Conservation (phyloP, 169 alveolate genomes). For the Cyclospora cayetanensis region DNA sequence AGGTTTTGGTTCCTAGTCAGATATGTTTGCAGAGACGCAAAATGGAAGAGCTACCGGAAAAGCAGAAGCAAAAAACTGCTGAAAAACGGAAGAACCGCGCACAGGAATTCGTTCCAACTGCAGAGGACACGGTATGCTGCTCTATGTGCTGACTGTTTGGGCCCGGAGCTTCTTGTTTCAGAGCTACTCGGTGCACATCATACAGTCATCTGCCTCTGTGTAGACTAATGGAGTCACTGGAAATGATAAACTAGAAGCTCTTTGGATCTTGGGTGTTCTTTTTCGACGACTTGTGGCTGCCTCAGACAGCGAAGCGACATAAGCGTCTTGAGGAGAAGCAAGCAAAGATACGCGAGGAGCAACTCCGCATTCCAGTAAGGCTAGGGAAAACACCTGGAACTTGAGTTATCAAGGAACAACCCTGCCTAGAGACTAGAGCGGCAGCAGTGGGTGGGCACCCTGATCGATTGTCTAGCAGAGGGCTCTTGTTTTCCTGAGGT, state of each 20-base stretch:
- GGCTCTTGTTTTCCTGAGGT: too few relatives aligned
- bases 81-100: neutral
- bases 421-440: too few relatives aligned
- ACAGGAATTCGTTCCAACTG: constrained; percentile 32
- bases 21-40: neutral
- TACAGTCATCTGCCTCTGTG: too few relatives aligned
- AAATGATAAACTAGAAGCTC: too few relatives aligned
- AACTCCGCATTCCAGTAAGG: neutral
- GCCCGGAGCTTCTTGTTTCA: neutral
- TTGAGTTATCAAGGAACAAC: too few relatives aligned
- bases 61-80: neutral
- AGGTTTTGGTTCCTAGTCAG: neutral
- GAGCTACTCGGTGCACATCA: neutral
- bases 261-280: too few relatives aligned
- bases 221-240: neutral
- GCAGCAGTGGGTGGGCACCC: too few relatives aligned
- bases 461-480: too few relatives aligned
- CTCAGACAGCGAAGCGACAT: neutral
- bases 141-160: neutral
- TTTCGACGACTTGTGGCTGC: neutral
- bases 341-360: neutral
- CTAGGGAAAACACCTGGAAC: too few relatives aligned
- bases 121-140: neutral
- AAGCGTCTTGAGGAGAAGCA: neutral
- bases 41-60: constrained; percentile 14